Evolutionary conservation across 495 filamentous ascomycete species (phyloP), one percentile per base, ranked within the genome.

Genomic region (Trichoderma erinaceum): DNA sequence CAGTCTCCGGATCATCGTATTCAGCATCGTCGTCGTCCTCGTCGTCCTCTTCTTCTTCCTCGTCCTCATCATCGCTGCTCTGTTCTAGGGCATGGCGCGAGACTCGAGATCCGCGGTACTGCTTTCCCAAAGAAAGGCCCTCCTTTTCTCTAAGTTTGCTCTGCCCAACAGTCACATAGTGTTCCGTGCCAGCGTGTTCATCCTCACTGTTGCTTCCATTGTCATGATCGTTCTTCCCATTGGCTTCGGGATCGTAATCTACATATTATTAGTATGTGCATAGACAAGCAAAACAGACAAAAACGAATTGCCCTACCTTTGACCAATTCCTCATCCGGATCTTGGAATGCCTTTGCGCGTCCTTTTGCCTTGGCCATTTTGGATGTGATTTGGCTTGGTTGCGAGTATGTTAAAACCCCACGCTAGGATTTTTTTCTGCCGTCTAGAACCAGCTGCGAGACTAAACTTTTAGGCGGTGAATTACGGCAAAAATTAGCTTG

Each of bases 181-280:
- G 94, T 70, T 95, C 94, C 18, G 92, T 87, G 23, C 73, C 87
- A 76, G 69, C 83, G 73, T 76, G 77, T 15, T 83, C 83, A 71
- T 87, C 76, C 32, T 75, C 82, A 46, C 79, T 80, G 18, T 87
- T 87, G 23, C 84, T 85, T 38, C 83, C 85, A 70, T 84, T 88
- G 27, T 81, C 80, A 64, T 78, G 75, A 65, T 76, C 70, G 15
- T 74, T 82, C 12, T 78, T 80, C 21, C 83, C 86, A 64, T 88
- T 84, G 71, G 89, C 88, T 80, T 98, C 94, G 0, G 92, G 92
- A 75, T 99, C 94, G 73, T 90, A 90, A 75, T 99, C 94, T 97
- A 16, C 4, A 21, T 12, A 6, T 21, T n/a, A 16, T 46, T 29
- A 65, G 41, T 58, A 25, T 12, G 46, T 11, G 29, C 43, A 10